Percentiles rank a stretch among this genome's conserved stretches.
Conservation (phyloP, 306 rosid genomes). For the Lupinus albus region DNA sequence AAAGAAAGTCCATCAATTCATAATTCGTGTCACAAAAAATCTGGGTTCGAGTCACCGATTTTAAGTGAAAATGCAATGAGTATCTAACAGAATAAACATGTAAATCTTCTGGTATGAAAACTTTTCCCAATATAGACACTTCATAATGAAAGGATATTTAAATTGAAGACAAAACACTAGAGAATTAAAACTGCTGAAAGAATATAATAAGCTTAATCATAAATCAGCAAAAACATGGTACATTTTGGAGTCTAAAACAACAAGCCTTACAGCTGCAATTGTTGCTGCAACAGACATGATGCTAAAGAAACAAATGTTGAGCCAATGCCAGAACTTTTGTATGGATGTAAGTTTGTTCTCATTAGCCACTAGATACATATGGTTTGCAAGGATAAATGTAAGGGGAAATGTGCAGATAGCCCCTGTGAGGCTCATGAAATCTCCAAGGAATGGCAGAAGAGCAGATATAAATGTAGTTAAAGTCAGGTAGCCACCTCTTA, state of each 20-base stretch:
- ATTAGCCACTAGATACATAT: conserved; percentile 84
- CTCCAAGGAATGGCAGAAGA: conserved; percentile 90
- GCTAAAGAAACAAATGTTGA: conserved; percentile 78
- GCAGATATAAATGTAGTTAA: conserved; percentile 78
- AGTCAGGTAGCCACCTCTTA: conserved; percentile 83
- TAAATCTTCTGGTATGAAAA: background rate
- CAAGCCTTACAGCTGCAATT: conserved; percentile 76
- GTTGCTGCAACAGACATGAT: conserved; percentile 76
- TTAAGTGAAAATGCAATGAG: background rate
- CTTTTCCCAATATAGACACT: background rate
- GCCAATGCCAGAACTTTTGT: conserved; percentile 91
- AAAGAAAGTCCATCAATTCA: conserved; percentile 18
- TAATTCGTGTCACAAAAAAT: background rate
- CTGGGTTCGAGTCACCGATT: background rate
- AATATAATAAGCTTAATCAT: conserved; percentile 42
- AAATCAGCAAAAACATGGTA: conserved; percentile 79
- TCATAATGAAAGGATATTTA: conserved; percentile 2
- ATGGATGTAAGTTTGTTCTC: conserved; percentile 56
- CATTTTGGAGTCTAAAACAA: conserved; percentile 76
- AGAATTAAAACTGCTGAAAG: conserved; percentile 11
- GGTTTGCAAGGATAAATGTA: conserved; percentile 91
- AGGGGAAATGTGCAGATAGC: conserved; percentile 96
- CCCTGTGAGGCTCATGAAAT: conserved; percentile 98
- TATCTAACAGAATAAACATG: background rate
- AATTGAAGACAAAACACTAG: background rate